phyloP scores from a whole-genome alignment of 495 filamentous ascomycete genomes.

The Hypomontagnella submonticulosa region DNA sequence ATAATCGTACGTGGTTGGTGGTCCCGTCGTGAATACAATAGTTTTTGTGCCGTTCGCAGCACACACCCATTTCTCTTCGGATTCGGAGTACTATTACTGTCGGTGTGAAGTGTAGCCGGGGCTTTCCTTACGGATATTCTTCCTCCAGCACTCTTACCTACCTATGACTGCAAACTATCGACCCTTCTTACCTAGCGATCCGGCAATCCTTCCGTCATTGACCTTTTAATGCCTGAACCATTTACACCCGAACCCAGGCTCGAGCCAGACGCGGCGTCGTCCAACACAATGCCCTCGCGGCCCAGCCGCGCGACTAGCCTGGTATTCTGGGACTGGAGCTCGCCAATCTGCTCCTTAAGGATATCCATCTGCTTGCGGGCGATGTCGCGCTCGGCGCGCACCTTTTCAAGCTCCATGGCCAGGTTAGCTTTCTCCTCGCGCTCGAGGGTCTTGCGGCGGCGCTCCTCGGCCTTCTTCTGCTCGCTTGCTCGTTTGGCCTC shows the following conservation, averaged over 20 bases:
- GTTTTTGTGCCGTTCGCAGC: too few relatives aligned
- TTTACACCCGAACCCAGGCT: neutral
- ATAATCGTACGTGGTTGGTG: too few relatives aligned
- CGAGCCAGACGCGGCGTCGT: neutral
- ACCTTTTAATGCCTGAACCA: conserved; percentile 10
- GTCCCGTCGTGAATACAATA: too few relatives aligned
- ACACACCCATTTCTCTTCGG: too few relatives aligned
- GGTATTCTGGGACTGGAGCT: conserved; percentile 75
- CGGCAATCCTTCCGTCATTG: conserved; percentile 23
- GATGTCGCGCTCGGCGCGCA: conserved; percentile 66
- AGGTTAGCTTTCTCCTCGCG: conserved; percentile 64
- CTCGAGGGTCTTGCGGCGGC: conserved; percentile 62
- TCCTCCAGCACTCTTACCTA: neutral
- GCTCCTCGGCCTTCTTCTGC: conserved; percentile 69
- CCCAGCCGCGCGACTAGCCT: conserved; percentile 64
- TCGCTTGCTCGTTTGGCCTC: conserved; percentile 70
- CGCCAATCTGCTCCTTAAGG: conserved; percentile 68
- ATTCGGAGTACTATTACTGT: too few relatives aligned
- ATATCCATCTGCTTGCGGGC: conserved; percentile 70
- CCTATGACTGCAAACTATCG: conserved; percentile 1
- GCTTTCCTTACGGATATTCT: neutral
- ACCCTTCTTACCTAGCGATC: neutral
- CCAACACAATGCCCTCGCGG: conserved; percentile 46
- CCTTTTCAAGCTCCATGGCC: conserved; percentile 60
- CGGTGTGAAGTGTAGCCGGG: too few relatives aligned